phyloP scores from a whole-genome alignment of 192 early-diverging fungal genomes.

The Linderina pennispora region DNA sequence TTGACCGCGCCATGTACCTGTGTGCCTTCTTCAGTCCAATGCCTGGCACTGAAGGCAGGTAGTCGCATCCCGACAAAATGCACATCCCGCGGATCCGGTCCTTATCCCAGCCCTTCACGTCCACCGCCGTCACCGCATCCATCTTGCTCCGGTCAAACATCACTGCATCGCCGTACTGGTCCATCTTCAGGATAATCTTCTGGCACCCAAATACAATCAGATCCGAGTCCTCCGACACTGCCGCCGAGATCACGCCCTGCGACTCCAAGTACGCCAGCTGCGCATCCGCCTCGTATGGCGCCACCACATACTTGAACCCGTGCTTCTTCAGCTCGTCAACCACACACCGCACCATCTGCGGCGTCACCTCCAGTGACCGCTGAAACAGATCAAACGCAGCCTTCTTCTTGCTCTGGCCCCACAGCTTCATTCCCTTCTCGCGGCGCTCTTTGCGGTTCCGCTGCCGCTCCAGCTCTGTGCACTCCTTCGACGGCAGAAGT shows the following conservation, averaged over 20 bases:
- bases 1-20: constrained; percentile 39
- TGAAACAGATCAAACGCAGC: constrained; percentile 72
- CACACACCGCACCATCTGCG: constrained; percentile 70
- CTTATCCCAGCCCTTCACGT: constrained; percentile 53
- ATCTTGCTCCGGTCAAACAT: constrained; percentile 59
- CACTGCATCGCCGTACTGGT: constrained; percentile 60
- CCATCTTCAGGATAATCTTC: constrained; percentile 79
- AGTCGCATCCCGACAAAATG: constrained; percentile 98
- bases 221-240: constrained; percentile 96
- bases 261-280: constrained; percentile 83
- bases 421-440: constrained; percentile 51
- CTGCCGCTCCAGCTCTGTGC: constrained; percentile 64
- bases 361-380: constrained; percentile 74
- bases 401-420: constrained; percentile 49
- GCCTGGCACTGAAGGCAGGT: constrained; percentile 73
- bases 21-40: constrained; percentile 84
- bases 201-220: constrained; percentile 87
- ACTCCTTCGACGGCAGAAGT: constrained; percentile 72
- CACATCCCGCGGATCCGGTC: constrained; percentile 79
- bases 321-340: constrained; percentile 60
- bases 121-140: constrained; percentile 37
- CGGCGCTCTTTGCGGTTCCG: constrained; percentile 50
- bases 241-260: constrained; percentile 60
- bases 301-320: constrained; percentile 73
- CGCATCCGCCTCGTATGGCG: constrained; percentile 97